phyloP scores from a whole-genome alignment of 495 filamentous ascomycete genomes.

The Lasiosphaeria hispida region DNA sequence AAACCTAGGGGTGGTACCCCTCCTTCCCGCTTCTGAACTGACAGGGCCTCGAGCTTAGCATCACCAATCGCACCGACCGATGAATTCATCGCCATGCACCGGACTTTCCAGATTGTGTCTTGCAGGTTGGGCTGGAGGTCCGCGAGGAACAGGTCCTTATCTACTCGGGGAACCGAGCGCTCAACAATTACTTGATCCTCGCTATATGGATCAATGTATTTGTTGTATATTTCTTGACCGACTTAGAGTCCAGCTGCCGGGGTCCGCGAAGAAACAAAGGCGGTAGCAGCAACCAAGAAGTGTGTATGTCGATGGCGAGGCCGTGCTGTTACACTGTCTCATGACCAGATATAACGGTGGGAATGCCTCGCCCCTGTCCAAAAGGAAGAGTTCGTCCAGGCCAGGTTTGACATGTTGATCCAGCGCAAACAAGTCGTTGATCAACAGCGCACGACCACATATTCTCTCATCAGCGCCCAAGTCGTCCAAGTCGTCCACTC shows the following conservation, averaged over 20 bases:
- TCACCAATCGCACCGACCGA: too few species aligned
- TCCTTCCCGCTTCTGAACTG: not conserved
- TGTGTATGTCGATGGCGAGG: not conserved
- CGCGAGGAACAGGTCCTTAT: not conserved
- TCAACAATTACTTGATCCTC: too few species aligned
- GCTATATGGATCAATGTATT: too few species aligned
- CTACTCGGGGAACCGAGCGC: not conserved
- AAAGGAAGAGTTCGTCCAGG: not conserved
- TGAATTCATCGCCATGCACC: too few species aligned
- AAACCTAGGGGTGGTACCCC: not conserved
- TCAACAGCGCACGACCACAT: too few species aligned
- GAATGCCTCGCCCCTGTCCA: not conserved
- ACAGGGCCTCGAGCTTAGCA: not conserved
- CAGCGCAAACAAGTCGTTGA: too few species aligned
- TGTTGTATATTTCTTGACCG: slow-evolving; percentile 68
- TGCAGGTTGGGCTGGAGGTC: not conserved
- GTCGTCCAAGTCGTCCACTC: too few species aligned
- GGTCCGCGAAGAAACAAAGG: not conserved
- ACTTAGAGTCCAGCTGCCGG: not conserved
- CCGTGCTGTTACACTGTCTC: not conserved
- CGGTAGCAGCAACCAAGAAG: not conserved
- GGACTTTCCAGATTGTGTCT: not conserved
- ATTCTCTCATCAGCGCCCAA: too few species aligned
- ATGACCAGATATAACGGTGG: not conserved
- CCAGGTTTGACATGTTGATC: not conserved